Base-by-base conservation (phyloP, 2,329 filamentous ascomycete genomes). In the Aspergillus fumigatiaffinis region DNA sequence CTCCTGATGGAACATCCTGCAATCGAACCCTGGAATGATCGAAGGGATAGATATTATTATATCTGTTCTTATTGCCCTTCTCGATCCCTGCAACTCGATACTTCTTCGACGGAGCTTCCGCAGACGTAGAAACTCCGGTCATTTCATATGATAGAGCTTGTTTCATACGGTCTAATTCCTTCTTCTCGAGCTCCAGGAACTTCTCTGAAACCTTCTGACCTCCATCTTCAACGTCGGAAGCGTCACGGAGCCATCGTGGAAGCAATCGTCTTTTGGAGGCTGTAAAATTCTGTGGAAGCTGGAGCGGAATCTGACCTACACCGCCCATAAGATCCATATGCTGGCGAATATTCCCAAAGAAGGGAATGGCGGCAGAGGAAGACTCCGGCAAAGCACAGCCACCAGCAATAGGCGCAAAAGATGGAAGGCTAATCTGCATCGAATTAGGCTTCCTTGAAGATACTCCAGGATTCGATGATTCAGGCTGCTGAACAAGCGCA, bases 11-110 rank as follows among this genome's bases (percentile, higher is more conserved):
- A 38, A 88, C 84, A 46, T 85, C 84, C 63, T 89, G 82, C 50
- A 99, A 76, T 63, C 85, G 91, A 54, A 99, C 94, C 58, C 94
- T 82, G 2, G 91, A 87, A 73, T 99, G 94, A 69, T 97, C 93
- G 71, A 95, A 99, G 0, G 94, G 94, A 76, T 96, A 87, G 55
- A 97, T 97, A 65, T 97, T 95, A 77, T 97, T 97, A 79, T 99
- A 99, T 8, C 94, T 85, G 67, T 99, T 99, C 79, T 97, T 97
- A 20, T 82, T 86, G 7, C 94, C 94, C 73, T 97, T 94, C 68
- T 99, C 94, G 29, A 99, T 89, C 7, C 94, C 94, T 0, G 90
- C 94, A 52, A 99, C 86, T 65, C 91, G 88, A 7, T 95, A 84
- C 50, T 64, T 71, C 23, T 75, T 74, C 41, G 77, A 71, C 1